Evolutionary conservation across 2,329 filamentous ascomycete species (phyloP).

Genomic region (Phaeosphaeriaceae sp.): DNA sequence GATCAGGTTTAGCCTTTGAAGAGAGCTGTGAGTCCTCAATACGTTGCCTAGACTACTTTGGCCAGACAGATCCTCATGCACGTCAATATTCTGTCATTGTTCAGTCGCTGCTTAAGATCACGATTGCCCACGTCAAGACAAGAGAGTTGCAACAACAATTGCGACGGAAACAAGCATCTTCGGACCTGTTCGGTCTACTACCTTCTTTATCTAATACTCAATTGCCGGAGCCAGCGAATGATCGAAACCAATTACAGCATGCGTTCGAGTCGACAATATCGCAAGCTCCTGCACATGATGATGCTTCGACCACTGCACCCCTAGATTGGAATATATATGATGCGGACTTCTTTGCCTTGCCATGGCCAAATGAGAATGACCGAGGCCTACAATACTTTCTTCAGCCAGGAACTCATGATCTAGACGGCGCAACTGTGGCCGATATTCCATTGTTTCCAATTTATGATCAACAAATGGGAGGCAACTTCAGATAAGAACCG

Average conservation of each 20-base stretch:
- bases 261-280: conserved; percentile 5
- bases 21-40: conserved; percentile 32
- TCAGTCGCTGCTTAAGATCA: conserved; percentile 33
- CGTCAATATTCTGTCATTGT: conserved; percentile 37
- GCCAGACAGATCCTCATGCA: conserved; percentile 36
- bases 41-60: conserved; percentile 36
- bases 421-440: conserved; percentile 36
- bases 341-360: conserved; percentile 38
- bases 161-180: conserved; percentile 37
- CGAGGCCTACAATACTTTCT: conserved; percentile 40
- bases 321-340: conserved; percentile 42
- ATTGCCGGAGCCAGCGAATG: background rate
- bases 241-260: conserved; percentile 1
- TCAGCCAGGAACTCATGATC: conserved; percentile 37
- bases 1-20: conserved; percentile 27
- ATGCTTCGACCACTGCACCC: conserved; percentile 11
- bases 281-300: conserved; percentile 8
- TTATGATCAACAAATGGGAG: conserved; percentile 32
- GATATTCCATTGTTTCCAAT: conserved; percentile 43
- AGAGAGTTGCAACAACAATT: conserved; percentile 28
- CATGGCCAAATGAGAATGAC: conserved; percentile 40
- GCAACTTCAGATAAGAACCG: conserved; percentile 11
- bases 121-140: conserved; percentile 31
- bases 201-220: conserved; percentile 11
- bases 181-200: conserved; percentile 37